phyloP scores from a whole-genome alignment of 1,284 basidiomycete species.

The Pterulicium gracile region DNA sequence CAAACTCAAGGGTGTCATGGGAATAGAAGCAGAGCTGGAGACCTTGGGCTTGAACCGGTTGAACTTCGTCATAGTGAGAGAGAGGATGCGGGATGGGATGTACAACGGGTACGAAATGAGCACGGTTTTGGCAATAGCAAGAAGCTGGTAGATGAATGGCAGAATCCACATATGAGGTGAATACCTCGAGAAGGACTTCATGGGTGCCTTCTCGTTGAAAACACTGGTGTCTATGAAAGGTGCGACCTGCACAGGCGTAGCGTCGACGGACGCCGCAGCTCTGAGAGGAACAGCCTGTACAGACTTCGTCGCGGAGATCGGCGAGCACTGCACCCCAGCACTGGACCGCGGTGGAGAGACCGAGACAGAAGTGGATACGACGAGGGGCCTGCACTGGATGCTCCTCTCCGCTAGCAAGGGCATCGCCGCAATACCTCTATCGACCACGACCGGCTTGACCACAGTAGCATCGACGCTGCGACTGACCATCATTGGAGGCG shows the following conservation, averaged over 20 bases:
- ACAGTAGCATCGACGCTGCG: slow-evolving; percentile 46
- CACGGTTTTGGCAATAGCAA: slow-evolving; percentile 33
- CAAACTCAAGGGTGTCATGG: too few relatives aligned
- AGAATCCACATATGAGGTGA: slow-evolving; percentile 18
- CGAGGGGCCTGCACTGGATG: slow-evolving; percentile 34
- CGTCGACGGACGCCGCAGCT: not conserved
- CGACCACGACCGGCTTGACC: slow-evolving; percentile 20
- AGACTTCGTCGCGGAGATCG: slow-evolving; percentile 18
- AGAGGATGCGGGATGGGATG: slow-evolving; percentile 26
- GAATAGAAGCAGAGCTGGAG: too few relatives aligned
- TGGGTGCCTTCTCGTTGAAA: not conserved
- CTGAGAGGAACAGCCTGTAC: slow-evolving; percentile 22
- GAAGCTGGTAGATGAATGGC: slow-evolving; percentile 30
- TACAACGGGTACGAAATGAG: slow-evolving; percentile 34
- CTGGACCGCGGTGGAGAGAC: slow-evolving; percentile 27
- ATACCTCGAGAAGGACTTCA: slow-evolving; percentile 5
- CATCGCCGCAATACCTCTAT: slow-evolving; percentile 36
- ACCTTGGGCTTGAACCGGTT: too few relatives aligned
- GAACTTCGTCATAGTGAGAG: slow-evolving; percentile 19
- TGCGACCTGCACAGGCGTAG: not conserved
- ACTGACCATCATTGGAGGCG: slow-evolving; percentile 25
- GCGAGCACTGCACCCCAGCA: slow-evolving; percentile 20
- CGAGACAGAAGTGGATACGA: slow-evolving; percentile 33
- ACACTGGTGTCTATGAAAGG: not conserved
- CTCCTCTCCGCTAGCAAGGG: slow-evolving; percentile 31